Conservation (phyloP, 169 alveolate species). For the Plasmodium inui region DNA sequence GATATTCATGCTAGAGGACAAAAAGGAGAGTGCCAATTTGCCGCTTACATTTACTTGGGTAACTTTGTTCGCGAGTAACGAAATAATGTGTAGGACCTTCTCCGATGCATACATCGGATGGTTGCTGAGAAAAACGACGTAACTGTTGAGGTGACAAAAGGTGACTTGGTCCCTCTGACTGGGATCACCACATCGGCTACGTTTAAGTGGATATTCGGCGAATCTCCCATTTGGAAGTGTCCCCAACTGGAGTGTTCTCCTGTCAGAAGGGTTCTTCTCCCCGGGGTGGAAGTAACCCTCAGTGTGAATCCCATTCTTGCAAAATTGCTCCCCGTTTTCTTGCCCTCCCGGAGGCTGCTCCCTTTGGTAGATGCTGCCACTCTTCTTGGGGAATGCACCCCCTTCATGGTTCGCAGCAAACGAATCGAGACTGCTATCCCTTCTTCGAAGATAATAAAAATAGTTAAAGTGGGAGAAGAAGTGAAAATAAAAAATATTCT, state of each 20-base stretch:
- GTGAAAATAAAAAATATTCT: slow-evolving; percentile 25
- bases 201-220: not conserved
- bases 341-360: not conserved
- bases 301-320: not conserved
- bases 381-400: not conserved
- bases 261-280: not conserved
- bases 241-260: not conserved
- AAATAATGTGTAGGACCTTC: slow-evolving; percentile 29
- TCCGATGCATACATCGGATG: slow-evolving; percentile 23
- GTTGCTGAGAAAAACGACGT: slow-evolving; percentile 35
- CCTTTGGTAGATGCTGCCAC: not conserved
- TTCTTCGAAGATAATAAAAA: not conserved
- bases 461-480: slow-evolving; percentile 21
- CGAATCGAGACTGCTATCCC: not conserved
- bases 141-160: slow-evolving; percentile 21
- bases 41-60: not conserved
- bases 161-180: not conserved
- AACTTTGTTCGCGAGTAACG: slow-evolving; percentile 23
- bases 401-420: not conserved
- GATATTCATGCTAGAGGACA: slow-evolving; percentile 27
- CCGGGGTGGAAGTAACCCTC: not conserved
- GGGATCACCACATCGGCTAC: not conserved
- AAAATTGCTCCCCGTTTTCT: not conserved
- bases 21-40: slow-evolving; percentile 11
- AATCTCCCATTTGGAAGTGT: not conserved